Evolutionary conservation across 2,329 filamentous ascomycete genomes (phyloP), one percentile per base, ranked within the genome.

Genomic region (Hypomyces rosellus): DNA sequence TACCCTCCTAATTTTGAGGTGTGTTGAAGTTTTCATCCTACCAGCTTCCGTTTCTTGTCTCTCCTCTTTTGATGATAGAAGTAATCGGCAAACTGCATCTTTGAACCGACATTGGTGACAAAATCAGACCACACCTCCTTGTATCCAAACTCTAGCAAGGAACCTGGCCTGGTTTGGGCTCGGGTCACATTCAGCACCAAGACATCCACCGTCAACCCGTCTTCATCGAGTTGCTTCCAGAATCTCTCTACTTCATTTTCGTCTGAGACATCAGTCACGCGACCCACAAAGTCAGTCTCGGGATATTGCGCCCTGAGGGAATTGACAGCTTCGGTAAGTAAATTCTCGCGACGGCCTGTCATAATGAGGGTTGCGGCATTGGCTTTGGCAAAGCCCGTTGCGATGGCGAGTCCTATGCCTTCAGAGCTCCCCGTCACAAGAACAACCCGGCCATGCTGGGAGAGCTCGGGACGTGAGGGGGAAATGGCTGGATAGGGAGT

Each of bases 401-500:
- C 82, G 9, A 85, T 76, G 1, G 81, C 78, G 51, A 80, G 77
- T 3, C 85, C 84, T 46, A 88, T 80, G 39, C 84, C 82, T 0
- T 73, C 75, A 1, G 78, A 77, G 18, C 76, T 82, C 43, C 85
- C 85, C 1, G 82, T 85, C 60, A 89, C 80, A 11, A 88, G 70
- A 8, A 85, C 78, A 3, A 75, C 82, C 9, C 62, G 59, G 13
- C 70, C 70, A 4, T 61, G 57, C 34, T 74, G 68, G 4, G 61
- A 68, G 16, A 74, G 64, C 51, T 68, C 65, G 0, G 69, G 68
- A 0, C 65, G 63, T 1, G 52, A 46, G 2, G 70, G 64, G 0
- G 60, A 63, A 52, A 74, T 70, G 52, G 60, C 55, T 0, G 64
- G 53, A 50, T 74, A 74, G 0, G 66, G 47, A 14, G 52, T 47